Conservation (phyloP, 176 grass and related monocot species). For the Raddia distichophylla region DNA sequence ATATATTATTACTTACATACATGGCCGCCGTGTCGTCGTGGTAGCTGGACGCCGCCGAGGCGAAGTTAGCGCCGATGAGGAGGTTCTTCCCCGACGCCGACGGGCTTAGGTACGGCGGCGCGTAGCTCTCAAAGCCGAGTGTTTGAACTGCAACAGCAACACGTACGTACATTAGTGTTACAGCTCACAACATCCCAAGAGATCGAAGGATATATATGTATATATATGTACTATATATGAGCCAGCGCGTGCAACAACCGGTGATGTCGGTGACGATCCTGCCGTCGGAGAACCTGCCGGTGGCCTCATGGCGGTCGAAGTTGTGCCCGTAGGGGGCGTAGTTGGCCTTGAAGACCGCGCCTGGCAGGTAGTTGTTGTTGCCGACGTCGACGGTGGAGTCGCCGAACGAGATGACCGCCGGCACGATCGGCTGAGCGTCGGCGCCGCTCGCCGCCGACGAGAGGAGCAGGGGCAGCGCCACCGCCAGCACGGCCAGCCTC, state of each 20-base stretch:
- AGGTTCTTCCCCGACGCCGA: constrained; percentile 65
- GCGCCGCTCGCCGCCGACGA: background rate
- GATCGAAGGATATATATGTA: background rate
- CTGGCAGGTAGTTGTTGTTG: constrained; percentile 69
- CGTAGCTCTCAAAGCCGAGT: constrained; percentile 61
- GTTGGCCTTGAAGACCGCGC: constrained; percentile 70
- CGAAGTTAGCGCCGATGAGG: constrained; percentile 77
- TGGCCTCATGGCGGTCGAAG: constrained; percentile 51
- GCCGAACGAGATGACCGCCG: constrained; percentile 71
- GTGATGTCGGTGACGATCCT: constrained; percentile 79
- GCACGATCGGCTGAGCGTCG: constrained; percentile 49
- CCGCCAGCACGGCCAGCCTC: background rate
- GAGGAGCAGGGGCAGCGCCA: constrained; percentile 32
- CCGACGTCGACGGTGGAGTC: constrained; percentile 91
- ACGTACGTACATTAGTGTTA: background rate
- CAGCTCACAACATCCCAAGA: background rate
- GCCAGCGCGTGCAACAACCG: constrained; percentile 12
- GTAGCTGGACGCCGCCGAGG: constrained; percentile 78
- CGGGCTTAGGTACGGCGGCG: constrained; percentile 74
- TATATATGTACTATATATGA: background rate
- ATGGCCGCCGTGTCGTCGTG: constrained; percentile 66
- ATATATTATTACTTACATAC: constrained; percentile 58
- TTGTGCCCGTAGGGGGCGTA: constrained; percentile 68
- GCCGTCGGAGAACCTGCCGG: constrained; percentile 89
- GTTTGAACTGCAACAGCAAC: constrained; percentile 49